A percentile compares a stretch with the other conserved stretches of the same genome.
phyloP scores from a whole-genome alignment of 768 basidiomycete genomes.

The Naganishia friedmannii region DNA sequence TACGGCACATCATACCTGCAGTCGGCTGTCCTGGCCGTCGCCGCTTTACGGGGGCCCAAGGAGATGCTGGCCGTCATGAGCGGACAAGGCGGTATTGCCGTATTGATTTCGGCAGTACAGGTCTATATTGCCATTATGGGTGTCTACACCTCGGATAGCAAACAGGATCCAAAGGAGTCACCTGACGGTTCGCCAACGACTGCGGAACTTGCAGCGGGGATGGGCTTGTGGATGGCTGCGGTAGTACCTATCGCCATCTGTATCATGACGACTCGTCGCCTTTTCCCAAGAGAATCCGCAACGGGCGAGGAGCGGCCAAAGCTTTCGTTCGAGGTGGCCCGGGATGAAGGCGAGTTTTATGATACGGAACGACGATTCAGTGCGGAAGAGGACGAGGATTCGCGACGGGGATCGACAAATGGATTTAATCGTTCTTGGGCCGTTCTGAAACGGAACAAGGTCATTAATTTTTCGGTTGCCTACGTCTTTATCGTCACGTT shows the following conservation, averaged over 20 bases:
- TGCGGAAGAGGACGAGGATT: conserved; percentile 29
- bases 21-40: conserved; percentile 73
- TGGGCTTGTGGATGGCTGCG: conserved; percentile 64
- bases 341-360: conserved; percentile 10
- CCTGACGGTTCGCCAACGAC: conserved; percentile 32
- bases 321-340: conserved; percentile 5
- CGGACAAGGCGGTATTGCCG: conserved; percentile 80
- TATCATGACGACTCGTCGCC: conserved; percentile 51
- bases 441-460: conserved; percentile 58
- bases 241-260: conserved; percentile 64
- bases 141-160: conserved; percentile 18
- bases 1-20: conserved; percentile 70
- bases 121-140: conserved; percentile 57
- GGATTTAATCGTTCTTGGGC: conserved; percentile 23
- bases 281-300: conserved; percentile 5
- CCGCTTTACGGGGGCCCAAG: conserved; percentile 70
- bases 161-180: conserved; percentile 30
- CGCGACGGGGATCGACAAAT: conserved; percentile 7
- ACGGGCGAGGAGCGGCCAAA: neutral
- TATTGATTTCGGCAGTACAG: conserved; percentile 74
- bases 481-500: conserved; percentile 77
- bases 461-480: conserved; percentile 69
- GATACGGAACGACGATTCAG: conserved; percentile 21
- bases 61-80: conserved; percentile 72
- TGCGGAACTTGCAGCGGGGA: conserved; percentile 59